Evolutionary conservation across 331 rosid genomes (phyloP).

Genomic region (Malus hybrid): DNA sequence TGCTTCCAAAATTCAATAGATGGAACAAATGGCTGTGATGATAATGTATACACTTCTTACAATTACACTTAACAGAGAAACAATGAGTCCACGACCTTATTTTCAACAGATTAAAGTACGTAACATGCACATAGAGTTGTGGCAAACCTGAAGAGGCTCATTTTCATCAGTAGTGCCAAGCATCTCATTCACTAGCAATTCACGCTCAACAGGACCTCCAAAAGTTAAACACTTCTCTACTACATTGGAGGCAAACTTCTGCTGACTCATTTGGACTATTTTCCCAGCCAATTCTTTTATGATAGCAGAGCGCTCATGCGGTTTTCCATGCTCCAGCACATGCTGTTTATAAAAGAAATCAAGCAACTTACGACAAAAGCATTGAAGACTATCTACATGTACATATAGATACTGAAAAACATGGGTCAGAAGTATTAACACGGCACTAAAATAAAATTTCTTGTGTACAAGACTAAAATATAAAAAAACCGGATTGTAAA

Average conservation of each 20-base stretch:
- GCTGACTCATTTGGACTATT: conserved; percentile 95
- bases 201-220: conserved; percentile 84
- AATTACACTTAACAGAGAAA: neutral
- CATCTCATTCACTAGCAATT: conserved; percentile 83
- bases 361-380: conserved; percentile 6
- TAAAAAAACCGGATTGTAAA: neutral
- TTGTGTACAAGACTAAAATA: neutral
- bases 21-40: neutral
- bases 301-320: conserved; percentile 81
- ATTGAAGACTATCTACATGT: neutral
- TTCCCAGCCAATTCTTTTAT: conserved; percentile 88
- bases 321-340: conserved; percentile 93
- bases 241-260: conserved; percentile 96
- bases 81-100: neutral
- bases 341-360: conserved; percentile 47
- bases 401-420: neutral
- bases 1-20: neutral
- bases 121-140: neutral
- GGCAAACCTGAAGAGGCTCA: conserved; percentile 92
- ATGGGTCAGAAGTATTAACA: neutral
- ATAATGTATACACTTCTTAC: neutral
- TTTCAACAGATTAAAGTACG: neutral
- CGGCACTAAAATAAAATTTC: neutral
- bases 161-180: conserved; percentile 95
- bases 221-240: conserved; percentile 92